phyloP scores from a whole-genome alignment of 306 rosid species.

The Quercus alba region DNA sequence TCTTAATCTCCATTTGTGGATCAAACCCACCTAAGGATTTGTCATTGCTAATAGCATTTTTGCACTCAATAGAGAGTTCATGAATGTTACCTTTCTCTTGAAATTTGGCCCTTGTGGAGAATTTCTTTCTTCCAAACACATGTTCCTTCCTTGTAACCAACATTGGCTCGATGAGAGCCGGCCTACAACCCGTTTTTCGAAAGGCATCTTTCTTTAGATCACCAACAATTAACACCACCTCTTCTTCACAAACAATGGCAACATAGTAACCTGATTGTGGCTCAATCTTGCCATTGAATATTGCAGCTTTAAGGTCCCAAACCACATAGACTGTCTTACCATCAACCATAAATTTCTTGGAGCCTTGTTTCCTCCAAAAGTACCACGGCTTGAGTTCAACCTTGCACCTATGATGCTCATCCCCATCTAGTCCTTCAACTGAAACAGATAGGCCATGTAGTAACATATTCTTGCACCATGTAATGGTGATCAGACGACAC shows the following conservation, averaged over 20 bases:
- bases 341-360: slow-evolving; percentile 63
- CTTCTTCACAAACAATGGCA: slow-evolving; percentile 66
- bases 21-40: slow-evolving; percentile 41
- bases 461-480: slow-evolving; percentile 86
- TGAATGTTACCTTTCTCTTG: slow-evolving; percentile 53
- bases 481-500: slow-evolving; percentile 66
- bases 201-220: slow-evolving; percentile 78
- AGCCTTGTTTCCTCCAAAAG: slow-evolving; percentile 90
- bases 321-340: slow-evolving; percentile 54
- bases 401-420: slow-evolving; percentile 54
- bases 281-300: slow-evolving; percentile 69
- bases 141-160: slow-evolving; percentile 74
- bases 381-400: slow-evolving; percentile 93
- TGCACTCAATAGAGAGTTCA: slow-evolving; percentile 71
- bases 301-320: slow-evolving; percentile 87
- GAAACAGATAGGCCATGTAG: slow-evolving; percentile 79
- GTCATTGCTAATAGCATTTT: slow-evolving; percentile 27
- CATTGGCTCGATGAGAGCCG: slow-evolving; percentile 62
- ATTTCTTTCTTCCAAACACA: slow-evolving; percentile 66
- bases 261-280: slow-evolving; percentile 75
- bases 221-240: slow-evolving; percentile 71
- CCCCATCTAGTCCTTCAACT: slow-evolving; percentile 56
- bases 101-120: slow-evolving; percentile 59
- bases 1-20: slow-evolving; percentile 81
- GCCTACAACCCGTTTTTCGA: slow-evolving; percentile 61